Percentiles rank a stretch among this genome's conserved stretches.
Conservation (phyloP, 345 rosid species). For the Diplotaxis tenuifolia region DNA sequence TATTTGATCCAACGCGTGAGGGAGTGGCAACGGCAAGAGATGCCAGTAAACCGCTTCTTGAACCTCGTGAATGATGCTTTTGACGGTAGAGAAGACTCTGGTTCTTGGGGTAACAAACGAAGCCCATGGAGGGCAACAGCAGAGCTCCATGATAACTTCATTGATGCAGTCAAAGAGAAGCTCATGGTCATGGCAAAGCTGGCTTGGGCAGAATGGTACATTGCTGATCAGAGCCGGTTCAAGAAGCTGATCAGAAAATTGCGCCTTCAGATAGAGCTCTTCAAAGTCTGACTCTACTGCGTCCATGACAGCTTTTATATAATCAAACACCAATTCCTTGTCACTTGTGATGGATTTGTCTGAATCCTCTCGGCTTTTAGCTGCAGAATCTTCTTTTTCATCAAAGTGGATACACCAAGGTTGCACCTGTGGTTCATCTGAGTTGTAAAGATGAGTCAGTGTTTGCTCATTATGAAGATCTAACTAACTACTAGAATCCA, state of each 20-base stretch:
- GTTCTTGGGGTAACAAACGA: constrained; percentile 49
- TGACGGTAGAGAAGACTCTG: constrained; percentile 51
- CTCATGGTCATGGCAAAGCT: constrained; percentile 55
- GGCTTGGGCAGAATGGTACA: constrained; percentile 55
- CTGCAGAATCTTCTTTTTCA: constrained; percentile 39
- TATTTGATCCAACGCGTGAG: constrained; percentile 72
- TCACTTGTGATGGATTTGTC: constrained; percentile 43
- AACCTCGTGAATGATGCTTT: constrained; percentile 52
- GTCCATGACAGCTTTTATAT: constrained; percentile 54
- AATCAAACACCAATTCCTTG: constrained; percentile 49
- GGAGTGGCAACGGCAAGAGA: constrained; percentile 61
- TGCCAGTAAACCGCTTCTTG: constrained; percentile 71
- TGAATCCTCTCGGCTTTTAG: constrained; percentile 26
- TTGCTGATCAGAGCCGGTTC: constrained; percentile 57
- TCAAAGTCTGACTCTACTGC: constrained; percentile 59
- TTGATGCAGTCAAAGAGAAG: constrained; percentile 77
- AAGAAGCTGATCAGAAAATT: constrained; percentile 66
- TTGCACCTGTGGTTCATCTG: constrained; percentile 55
- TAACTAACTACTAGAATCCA: constrained; percentile 11
- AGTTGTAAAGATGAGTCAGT: constrained; percentile 33
- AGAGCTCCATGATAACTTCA: constrained; percentile 74
- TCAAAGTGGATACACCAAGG: constrained; percentile 72
- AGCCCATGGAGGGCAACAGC: constrained; percentile 55
- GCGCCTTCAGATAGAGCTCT: constrained; percentile 63
- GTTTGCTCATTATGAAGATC: constrained; percentile 20